Evolutionary conservation across 352 stramenopile genomes (phyloP).

Genomic region (Globisporangium solare): DNA sequence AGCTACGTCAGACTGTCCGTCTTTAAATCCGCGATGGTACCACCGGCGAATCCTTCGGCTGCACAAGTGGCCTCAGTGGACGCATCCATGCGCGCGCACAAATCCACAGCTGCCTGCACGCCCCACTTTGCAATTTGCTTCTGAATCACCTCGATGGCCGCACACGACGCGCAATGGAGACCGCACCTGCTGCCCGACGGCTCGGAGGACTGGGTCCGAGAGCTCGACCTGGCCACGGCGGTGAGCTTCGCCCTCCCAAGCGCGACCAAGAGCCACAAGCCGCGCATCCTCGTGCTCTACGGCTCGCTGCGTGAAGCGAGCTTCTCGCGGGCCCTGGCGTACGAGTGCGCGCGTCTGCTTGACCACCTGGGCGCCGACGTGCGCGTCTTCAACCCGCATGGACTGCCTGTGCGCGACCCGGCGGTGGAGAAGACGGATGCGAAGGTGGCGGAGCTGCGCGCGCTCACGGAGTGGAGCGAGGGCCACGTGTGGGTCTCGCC

Average conservation of each 20-base stretch:
- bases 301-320: constrained; percentile 48
- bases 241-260: constrained; percentile 15
- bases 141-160: not conserved
- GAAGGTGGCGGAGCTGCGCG: constrained; percentile 58
- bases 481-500: constrained; percentile 59
- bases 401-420: constrained; percentile 54
- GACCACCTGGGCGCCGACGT: constrained; percentile 57
- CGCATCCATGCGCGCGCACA: too few relatives aligned
- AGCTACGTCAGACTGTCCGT: too few relatives aligned
- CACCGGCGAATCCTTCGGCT: too few relatives aligned
- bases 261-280: constrained; percentile 23
- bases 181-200: constrained; percentile 9
- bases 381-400: constrained; percentile 30
- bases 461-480: constrained; percentile 57
- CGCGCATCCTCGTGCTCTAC: constrained; percentile 56
- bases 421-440: constrained; percentile 34
- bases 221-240: constrained; percentile 19
- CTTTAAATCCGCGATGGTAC: too few relatives aligned
- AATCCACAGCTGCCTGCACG: too few relatives aligned
- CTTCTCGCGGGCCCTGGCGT: constrained; percentile 41
- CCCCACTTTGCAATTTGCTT: too few relatives aligned
- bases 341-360: constrained; percentile 57
- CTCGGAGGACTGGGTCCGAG: constrained; percentile 21
- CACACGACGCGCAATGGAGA: constrained; percentile 12
- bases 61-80: too few relatives aligned